phyloP scores from a whole-genome alignment of 495 filamentous ascomycete genomes.

The Penicillium simplicissimum region DNA sequence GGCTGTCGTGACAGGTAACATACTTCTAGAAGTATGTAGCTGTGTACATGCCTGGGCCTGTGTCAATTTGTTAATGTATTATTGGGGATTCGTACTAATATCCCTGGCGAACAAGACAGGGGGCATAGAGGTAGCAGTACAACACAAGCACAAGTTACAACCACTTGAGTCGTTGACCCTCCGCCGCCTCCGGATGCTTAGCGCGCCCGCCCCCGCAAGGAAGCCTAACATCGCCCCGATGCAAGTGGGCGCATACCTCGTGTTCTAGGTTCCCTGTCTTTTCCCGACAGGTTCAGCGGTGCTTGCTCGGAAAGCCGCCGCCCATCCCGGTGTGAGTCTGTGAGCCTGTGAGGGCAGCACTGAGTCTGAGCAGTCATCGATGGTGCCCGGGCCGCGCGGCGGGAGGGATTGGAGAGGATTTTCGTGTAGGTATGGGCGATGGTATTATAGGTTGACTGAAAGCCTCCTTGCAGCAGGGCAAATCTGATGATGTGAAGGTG shows the following conservation, averaged over 20 bases:
- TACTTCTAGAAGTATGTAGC: not conserved
- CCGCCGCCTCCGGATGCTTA: constrained; percentile 6
- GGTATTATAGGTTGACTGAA: not conserved
- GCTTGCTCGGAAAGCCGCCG: constrained; percentile 5
- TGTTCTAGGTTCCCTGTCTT: not conserved
- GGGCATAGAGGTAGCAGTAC: constrained; percentile 1
- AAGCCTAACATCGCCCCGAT: constrained; percentile 5
- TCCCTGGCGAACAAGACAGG: not conserved
- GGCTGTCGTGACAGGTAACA: not conserved
- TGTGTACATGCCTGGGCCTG: not conserved
- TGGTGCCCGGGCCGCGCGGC: constrained; percentile 4
- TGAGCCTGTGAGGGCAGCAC: not conserved
- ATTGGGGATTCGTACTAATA: not conserved
- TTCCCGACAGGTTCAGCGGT: not conserved
- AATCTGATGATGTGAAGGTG: not conserved
- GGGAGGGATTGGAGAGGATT: not conserved
- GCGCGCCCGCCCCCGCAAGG: constrained; percentile 16
- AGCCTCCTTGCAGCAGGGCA: not conserved
- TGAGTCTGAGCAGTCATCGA: not conserved
- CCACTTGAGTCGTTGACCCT: not conserved
- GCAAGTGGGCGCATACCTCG: constrained; percentile 5
- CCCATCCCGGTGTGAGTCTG: not conserved
- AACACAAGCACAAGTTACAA: not conserved
- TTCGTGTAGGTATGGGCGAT: not conserved
- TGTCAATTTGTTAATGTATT: not conserved